Evolutionary conservation across 129 eudicot genomes (phyloP).

Genomic region (Artemisia tridentata): DNA sequence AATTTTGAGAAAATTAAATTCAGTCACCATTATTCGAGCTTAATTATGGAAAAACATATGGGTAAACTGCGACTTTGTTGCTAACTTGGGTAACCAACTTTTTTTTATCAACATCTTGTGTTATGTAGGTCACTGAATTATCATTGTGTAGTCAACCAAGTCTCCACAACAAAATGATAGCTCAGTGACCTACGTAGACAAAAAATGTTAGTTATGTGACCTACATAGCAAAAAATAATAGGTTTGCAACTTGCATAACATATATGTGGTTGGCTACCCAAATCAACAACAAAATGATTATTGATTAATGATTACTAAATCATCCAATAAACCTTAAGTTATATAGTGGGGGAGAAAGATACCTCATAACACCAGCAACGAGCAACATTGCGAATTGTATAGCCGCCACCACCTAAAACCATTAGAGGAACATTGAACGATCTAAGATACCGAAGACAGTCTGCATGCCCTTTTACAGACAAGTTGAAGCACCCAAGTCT

Average conservation of each 20-base stretch:
- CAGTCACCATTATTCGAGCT: constrained; percentile 14
- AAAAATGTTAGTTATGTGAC: too few relatives aligned
- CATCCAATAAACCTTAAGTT: background rate
- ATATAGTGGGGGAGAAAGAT: constrained; percentile 20
- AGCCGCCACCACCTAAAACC: constrained; percentile 97
- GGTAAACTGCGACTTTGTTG: too few relatives aligned
- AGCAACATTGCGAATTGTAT: constrained; percentile 82
- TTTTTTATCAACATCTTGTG: too few relatives aligned
- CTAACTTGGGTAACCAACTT: too few relatives aligned
- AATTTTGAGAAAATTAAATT: constrained; percentile 7
- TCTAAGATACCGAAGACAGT: constrained; percentile 79
- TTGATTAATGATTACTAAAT: background rate
- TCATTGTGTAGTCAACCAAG: background rate
- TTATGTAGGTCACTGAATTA: background rate
- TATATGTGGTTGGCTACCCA: background rate
- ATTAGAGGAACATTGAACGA: constrained; percentile 84
- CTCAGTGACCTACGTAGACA: too few relatives aligned
- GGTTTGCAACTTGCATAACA: background rate
- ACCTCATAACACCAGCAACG: constrained; percentile 99
- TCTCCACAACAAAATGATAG: too few relatives aligned
- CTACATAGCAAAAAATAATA: background rate
- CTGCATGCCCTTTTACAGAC: constrained; percentile 95
- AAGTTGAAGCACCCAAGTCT: constrained; percentile 90
- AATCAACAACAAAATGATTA: background rate
- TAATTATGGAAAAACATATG: background rate